A percentile compares a stretch with the other conserved stretches of the same genome.
Conservation (phyloP, 169 alveolate species). For the Prorocentrum cordatum region DNA sequence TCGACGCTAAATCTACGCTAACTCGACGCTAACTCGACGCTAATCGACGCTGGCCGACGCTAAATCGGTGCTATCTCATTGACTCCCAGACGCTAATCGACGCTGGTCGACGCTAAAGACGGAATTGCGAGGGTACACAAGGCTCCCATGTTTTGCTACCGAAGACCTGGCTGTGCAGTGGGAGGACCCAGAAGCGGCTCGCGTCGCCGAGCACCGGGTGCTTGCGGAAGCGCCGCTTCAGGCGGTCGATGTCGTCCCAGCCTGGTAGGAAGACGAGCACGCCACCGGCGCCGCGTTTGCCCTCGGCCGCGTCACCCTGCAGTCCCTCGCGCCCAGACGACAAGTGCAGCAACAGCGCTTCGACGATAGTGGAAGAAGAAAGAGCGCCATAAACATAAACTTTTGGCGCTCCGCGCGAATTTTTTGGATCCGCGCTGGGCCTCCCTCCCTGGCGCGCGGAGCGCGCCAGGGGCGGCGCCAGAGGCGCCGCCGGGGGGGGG, state of each 20-base stretch:
- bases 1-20: no score
- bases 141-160: no score
- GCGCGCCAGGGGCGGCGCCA: slow-evolving; percentile 2
- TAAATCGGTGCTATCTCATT: no score
- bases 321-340: neutral
- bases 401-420: neutral
- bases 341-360: slow-evolving; percentile 71
- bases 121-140: no score
- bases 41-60: no score
- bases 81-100: no score
- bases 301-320: neutral
- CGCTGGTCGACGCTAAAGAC: no score
- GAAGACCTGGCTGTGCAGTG: no score
- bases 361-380: slow-evolving; percentile 59
- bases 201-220: no score
- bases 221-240: neutral
- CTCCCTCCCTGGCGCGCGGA: neutral
- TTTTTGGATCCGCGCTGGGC: neutral
- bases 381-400: neutral
- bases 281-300: slow-evolving; percentile 82
- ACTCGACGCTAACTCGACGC: no score
- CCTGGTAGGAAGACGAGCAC: slow-evolving; percentile 94
- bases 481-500: no score
- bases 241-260: slow-evolving; percentile 85
- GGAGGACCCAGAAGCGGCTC: no score